phyloP scores from a whole-genome alignment of 176 grass and related monocot genomes.

The Carex scoparia region DNA sequence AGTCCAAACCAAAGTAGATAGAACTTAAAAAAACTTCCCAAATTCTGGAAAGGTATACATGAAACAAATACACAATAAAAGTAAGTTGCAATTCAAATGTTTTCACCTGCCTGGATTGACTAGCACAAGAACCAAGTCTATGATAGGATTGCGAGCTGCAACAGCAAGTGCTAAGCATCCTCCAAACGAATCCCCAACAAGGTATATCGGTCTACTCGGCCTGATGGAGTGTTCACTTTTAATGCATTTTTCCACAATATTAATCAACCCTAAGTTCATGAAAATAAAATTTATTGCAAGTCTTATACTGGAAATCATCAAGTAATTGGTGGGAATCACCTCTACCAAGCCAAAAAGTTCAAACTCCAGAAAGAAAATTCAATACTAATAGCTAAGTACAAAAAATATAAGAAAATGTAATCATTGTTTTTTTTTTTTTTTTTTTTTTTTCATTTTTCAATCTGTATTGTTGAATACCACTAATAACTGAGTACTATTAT shows the following conservation, averaged over 20 bases:
- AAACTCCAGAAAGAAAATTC: background rate
- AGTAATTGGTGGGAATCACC: background rate
- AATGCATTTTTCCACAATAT: constrained; percentile 47
- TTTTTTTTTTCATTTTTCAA: background rate
- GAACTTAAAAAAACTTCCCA: background rate
- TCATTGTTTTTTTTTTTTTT: background rate
- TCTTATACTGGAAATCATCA: background rate
- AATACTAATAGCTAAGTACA: background rate
- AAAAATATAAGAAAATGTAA: background rate
- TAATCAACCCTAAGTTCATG: constrained; percentile 40
- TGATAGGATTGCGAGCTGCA: constrained; percentile 62
- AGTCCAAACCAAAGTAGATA: background rate
- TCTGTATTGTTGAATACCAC: background rate
- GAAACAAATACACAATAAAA: background rate
- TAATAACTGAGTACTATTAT: background rate
- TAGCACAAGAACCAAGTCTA: constrained; percentile 72
- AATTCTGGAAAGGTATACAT: background rate
- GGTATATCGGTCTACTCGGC: constrained; percentile 64
- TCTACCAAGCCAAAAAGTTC: background rate
- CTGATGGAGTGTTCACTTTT: constrained; percentile 52
- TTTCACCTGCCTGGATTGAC: constrained; percentile 92
- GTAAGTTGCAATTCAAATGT: background rate
- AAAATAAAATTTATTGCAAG: background rate
- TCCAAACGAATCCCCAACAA: constrained; percentile 78
- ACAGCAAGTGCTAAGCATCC: constrained; percentile 68